phyloP scores from a whole-genome alignment of 495 filamentous ascomycete species.

The Clohesyomyces aquaticus region DNA sequence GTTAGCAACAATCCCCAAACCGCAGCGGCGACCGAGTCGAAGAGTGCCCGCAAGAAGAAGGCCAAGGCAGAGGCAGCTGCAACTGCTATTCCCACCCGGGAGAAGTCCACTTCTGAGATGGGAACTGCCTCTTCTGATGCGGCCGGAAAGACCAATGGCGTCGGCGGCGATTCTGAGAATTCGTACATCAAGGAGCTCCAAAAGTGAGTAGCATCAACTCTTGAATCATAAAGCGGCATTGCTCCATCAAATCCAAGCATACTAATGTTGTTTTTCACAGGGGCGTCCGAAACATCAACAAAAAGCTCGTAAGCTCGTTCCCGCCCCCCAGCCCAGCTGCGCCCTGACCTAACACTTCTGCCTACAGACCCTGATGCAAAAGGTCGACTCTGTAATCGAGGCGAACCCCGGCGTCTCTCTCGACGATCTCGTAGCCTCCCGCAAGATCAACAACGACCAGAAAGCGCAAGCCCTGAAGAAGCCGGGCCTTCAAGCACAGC shows the following conservation, averaged over 20 bases:
- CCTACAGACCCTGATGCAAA: constrained; percentile 70
- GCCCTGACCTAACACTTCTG: constrained; percentile 19
- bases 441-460: constrained; percentile 92
- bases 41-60: constrained; percentile 50
- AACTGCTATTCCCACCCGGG: constrained; percentile 24
- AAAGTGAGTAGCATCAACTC: constrained; percentile 62
- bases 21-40: constrained; percentile 43
- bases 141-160: constrained; percentile 52
- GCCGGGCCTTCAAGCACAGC: constrained; percentile 74
- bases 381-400: constrained; percentile 75
- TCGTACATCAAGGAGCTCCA: constrained; percentile 81
- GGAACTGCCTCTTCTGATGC: constrained; percentile 33
- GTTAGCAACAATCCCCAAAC: constrained; percentile 40
- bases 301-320: constrained; percentile 75
- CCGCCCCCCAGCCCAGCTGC: constrained; percentile 2
- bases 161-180: constrained; percentile 64
- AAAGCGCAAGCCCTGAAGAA: constrained; percentile 88
- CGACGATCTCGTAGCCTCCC: constrained; percentile 77
- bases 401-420: constrained; percentile 76
- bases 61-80: constrained; percentile 46
- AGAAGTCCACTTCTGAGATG: constrained; percentile 34
- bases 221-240: neutral
- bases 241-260: neutral
- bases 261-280: constrained; percentile 50
- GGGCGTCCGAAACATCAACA: constrained; percentile 80